Conservation (phyloP, 768 basidiomycete species). For the Trametopsis cervina region DNA sequence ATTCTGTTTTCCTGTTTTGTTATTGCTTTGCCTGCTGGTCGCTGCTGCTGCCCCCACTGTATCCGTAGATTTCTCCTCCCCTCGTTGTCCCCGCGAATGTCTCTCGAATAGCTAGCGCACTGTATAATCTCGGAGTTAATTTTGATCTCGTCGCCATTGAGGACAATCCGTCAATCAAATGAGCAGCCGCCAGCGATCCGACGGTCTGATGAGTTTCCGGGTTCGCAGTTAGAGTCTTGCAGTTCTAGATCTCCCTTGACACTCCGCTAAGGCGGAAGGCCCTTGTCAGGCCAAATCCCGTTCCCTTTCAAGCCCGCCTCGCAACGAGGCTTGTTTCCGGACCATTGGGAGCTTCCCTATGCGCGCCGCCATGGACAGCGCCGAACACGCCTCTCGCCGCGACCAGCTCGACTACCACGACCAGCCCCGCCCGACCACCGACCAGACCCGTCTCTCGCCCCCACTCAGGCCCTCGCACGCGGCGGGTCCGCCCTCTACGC, state of each 20-base stretch:
- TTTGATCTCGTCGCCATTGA: background rate
- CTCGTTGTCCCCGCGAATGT: no score
- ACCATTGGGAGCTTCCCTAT: slow-evolving; percentile 23
- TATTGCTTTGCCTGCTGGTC: background rate
- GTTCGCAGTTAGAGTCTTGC: slow-evolving; percentile 5
- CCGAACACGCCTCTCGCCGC: slow-evolving; percentile 42
- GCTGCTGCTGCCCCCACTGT: background rate
- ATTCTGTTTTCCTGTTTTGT: background rate
- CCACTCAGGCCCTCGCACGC: slow-evolving; percentile 14
- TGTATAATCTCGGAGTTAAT: slow-evolving; percentile 2
- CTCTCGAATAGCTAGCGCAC: background rate
- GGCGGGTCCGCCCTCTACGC: slow-evolving; percentile 18
- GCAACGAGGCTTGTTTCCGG: slow-evolving; percentile 41
- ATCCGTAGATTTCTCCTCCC: background rate
- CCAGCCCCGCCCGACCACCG: slow-evolving; percentile 19
- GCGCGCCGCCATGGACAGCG: slow-evolving; percentile 49
- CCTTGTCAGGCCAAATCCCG: background rate
- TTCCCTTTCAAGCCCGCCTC: slow-evolving; percentile 38
- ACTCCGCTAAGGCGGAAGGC: slow-evolving; percentile 41
- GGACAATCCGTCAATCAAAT: slow-evolving; percentile 14
- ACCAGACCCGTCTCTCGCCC: slow-evolving; percentile 20
- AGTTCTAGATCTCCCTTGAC: slow-evolving; percentile 23
- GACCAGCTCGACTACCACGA: slow-evolving; percentile 29
- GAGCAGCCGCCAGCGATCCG: slow-evolving; percentile 9
- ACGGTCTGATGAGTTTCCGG: slow-evolving; percentile 11